Base-by-base conservation (phyloP, 176 grass and related monocot genomes). In the Oryza brachyantha region DNA sequence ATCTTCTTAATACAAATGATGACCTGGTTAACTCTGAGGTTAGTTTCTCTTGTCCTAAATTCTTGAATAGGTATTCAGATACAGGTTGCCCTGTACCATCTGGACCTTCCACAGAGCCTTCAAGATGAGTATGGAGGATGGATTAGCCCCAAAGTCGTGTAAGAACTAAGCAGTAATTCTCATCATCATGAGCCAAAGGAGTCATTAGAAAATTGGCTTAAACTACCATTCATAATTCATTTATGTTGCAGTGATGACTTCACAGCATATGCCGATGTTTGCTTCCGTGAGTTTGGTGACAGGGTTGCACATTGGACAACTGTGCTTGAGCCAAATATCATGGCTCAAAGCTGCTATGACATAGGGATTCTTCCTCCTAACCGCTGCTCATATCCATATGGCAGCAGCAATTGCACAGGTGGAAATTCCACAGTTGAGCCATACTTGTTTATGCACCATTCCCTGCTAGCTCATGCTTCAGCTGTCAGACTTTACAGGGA, bases 81-180 rank as follows among this genome's bases (percentile, higher is more conserved):
- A 41, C 78, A 90, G 41, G 64, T 64, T 29, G 66, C 40, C 12
- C 62, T 92, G 16, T 65, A 89, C 74, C 89, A 96, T 85, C 5
- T 73, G 8, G 93, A 96, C 75, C 45, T 92, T 46, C 86, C 89
- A 8, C 89, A 88, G 70, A 66, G 50, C 48, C 73, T 96, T 2
- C 74, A 96, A 76, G 86, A 96, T 2, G 81, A 96, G 45, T 96
- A 96, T 29, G 70, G 74, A 77, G 89, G 93, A 70, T 90, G 93
- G 93, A 46, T 92, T 63, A 92, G 84, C 77, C 78, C 78, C 7
- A 87, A 55, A 68, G 80, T 92, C 36, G 55, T 87, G 86, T 92
- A 74, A 85, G 68, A 13, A 21, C 1, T 39, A 55, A 55, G 21
- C 52, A 22, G 52, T 21, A 52, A 52, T 52, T 52, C n/a, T 52